Base-by-base conservation (phyloP, 2,329 filamentous ascomycete species). In the Microsporum canis region DNA sequence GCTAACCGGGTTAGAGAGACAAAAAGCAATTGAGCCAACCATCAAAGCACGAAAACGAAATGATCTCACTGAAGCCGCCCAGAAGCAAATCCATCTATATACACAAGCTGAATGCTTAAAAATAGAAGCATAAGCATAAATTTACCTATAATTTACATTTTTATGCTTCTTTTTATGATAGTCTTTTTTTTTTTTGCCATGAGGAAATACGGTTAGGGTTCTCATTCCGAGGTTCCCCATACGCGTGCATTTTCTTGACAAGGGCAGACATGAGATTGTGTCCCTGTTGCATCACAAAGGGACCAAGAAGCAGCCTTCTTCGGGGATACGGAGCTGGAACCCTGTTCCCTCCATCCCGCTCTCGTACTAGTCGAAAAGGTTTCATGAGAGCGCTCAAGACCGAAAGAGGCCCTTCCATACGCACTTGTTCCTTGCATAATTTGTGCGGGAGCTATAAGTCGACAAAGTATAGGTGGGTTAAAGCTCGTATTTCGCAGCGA, bases 91-190 rank as follows among this genome's bases (percentile, higher is more conserved):
- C 3, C 10, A n/a, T 55, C 51, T n/a, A 23, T 23, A 23, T 23
- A 23, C 17, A 23, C 17, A 14, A 17, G 51, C 51, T 55, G 33
- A 43, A 55, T 17, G 31, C 51, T 36, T 55, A 55, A 55, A 55
- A 55, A 36, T 55, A 55, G 51, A 36, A 55, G 33, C 51, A 36
- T 55, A 36, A n/a, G n/a, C 12, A n/a, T 51, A 43, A 23, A n/a
- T 43, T 14, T 51, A 29, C 43, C 10, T 10, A 51, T 31, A 51
- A 29, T 31, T 31, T 29, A 51, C 31, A 36, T 34, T 53, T 51
- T 55, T 55, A 55, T 55, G 51, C 51, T 55, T 55, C 51, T 55
- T 55, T 51, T 51, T 41, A 41, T 43, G 17, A n/a, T 43, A 43
- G 17, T n/a, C 17, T 43, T 14, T 43, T 43, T 43, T 41, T n/a